These are phyloP conservation scores for Cyclotella baltica DNA, from an alignment of 108 stramenopile species.

Conservation along the genomic window DNA sequence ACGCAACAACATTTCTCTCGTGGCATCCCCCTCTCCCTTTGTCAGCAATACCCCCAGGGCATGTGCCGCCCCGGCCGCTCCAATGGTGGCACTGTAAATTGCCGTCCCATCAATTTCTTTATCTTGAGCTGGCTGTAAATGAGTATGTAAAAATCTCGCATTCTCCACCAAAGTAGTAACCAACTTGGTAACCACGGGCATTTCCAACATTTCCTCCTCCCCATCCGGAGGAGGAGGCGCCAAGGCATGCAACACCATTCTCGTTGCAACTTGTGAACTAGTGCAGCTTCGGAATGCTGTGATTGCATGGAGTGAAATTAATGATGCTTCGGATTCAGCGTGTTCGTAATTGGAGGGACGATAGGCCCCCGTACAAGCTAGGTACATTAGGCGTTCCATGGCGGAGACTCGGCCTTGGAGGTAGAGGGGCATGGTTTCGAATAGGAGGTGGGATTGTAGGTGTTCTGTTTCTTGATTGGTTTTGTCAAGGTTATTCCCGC, in stretches of 20 bases:
- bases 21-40: conserved; percentile 60
- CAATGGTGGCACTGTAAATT: conserved; percentile 49
- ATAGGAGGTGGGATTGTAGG: conserved; percentile 44
- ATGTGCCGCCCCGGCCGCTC: conserved; percentile 68
- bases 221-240: conserved; percentile 75
- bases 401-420: conserved; percentile 54
- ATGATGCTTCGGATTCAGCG: conserved; percentile 64
- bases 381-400: conserved; percentile 73
- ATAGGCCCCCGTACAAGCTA: conserved; percentile 78
- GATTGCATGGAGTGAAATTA: conserved; percentile 41
- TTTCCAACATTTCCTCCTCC: conserved; percentile 26
- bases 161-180: conserved; percentile 74
- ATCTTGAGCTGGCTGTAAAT: conserved; percentile 14
- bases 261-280: conserved; percentile 53
- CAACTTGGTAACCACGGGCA: conserved; percentile 68
- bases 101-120: conserved; percentile 9
- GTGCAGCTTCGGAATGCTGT: conserved; percentile 57
- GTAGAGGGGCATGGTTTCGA: conserved; percentile 53
- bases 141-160: conserved; percentile 36
- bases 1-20: conserved; percentile 71
- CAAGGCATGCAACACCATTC: conserved; percentile 73
- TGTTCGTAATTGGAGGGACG: conserved; percentile 42
- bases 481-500: no score
- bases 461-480: conserved; percentile 36
- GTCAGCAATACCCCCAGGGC: conserved; percentile 67